Conservation (phyloP, 2,329 filamentous ascomycete genomes). For the Aulographum hederae region DNA sequence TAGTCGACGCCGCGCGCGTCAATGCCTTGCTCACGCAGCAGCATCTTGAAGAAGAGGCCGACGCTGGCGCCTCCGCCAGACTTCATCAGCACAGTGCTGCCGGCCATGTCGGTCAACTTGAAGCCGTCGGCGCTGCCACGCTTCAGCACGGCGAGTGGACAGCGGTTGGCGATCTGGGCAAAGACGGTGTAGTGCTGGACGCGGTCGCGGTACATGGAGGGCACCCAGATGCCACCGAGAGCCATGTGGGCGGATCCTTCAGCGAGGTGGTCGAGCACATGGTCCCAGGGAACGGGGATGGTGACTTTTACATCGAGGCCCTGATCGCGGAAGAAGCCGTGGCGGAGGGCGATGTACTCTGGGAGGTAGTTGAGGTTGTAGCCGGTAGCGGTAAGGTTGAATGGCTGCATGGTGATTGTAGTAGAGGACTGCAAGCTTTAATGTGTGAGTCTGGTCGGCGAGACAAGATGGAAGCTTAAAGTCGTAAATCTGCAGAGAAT, state of each 20-base stretch:
- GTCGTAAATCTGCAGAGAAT: not conserved
- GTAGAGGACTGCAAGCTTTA: not conserved
- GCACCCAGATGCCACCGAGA: conserved; percentile 9
- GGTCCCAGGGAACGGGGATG: conserved; percentile 12
- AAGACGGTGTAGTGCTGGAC: conserved; percentile 8
- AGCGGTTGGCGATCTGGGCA: conserved; percentile 8
- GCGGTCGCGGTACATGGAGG: conserved; percentile 8
- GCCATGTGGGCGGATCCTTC: conserved; percentile 9
- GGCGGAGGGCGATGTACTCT: conserved; percentile 13
- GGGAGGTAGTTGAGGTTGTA: conserved; percentile 15
- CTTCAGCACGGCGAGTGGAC: conserved; percentile 8
- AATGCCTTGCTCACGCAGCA: conserved; percentile 8
- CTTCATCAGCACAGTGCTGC: conserved; percentile 9
- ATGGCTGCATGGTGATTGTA: conserved; percentile 4
- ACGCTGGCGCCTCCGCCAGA: conserved; percentile 8
- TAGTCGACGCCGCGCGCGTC: conserved; percentile 7
- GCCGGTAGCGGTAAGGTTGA: conserved; percentile 11
- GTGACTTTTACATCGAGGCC: conserved; percentile 12
- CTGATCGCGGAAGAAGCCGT: conserved; percentile 14
- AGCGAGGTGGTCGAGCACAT: conserved; percentile 9
- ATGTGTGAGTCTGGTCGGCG: not conserved
- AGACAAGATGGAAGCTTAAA: not conserved
- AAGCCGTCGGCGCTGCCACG: conserved; percentile 5
- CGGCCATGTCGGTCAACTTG: conserved; percentile 6
- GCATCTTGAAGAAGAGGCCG: conserved; percentile 10